Evolutionary conservation across 2,329 filamentous ascomycete species (phyloP), one percentile per base, ranked within the genome.

Genomic region (Cordyceps farinosa): DNA sequence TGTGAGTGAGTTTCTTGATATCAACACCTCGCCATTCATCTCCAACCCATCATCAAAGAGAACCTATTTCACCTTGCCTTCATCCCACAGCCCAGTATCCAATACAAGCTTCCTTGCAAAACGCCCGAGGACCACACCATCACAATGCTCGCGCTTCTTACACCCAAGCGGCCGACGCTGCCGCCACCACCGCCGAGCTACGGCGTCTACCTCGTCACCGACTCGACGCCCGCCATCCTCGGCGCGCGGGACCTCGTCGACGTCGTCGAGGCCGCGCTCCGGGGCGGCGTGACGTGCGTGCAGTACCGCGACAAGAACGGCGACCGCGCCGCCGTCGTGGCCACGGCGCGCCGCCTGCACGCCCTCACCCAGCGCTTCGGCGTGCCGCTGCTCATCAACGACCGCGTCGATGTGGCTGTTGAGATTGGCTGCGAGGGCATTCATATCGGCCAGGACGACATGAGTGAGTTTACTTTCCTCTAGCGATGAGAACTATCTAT

Each of bases 361-460:
- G 75, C 78, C 44, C 78, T 95, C 66, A 94, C 92, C 27, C 80
- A 80, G 67, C 79, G 80, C 53, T 82, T 90, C 71, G 80, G 81
- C 17, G 86, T 97, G 3, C 94, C 94, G 36, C 83, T 98, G 63
- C 80, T 98, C 61, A 92, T 98, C 79, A 98, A 98, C 73, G 95
- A 98, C 74, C 87, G 93, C 13, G 85, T 97, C 6, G 93, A 97
- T 73, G 91, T 98, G 32, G 93, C 92, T 9, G 82, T 92, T 22
- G 92, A 92, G 15, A 84, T 93, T 50, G 90, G 87, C 13, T 95
- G 91, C 63, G 94, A 97, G 78, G 95, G 95, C 52, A 92, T 97
- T 9, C 95, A 98, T 74, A 85, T 98, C 56, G 95, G 95, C 7
- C 94, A 98, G 78, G 93, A 97, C 82, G 94, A 98, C 75, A 88